These are phyloP conservation scores for Torulaspora quercuum DNA, from an alignment of 805 yeast species.

Conservation along the genomic window DNA sequence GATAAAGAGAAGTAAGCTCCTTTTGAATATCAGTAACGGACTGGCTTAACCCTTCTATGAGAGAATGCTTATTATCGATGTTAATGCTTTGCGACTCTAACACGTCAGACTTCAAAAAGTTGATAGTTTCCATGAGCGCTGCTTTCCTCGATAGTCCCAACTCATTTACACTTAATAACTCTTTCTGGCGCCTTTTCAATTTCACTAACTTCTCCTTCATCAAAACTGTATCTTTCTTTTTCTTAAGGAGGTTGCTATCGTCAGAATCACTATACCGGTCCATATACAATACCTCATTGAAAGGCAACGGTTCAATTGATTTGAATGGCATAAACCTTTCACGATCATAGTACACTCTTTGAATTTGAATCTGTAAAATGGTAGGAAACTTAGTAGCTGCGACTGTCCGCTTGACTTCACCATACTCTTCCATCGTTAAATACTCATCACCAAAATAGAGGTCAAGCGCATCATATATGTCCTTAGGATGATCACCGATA, in stretches of 20 bases:
- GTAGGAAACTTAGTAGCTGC: conserved; percentile 72
- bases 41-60: conserved; percentile 37
- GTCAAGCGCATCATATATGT: conserved; percentile 87
- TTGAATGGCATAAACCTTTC: conserved; percentile 71
- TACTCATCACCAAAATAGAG: conserved; percentile 68
- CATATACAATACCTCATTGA: conserved; percentile 71
- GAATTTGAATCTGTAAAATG: conserved; percentile 86
- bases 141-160: conserved; percentile 50
- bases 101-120: conserved; percentile 48
- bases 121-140: conserved; percentile 53
- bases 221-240: conserved; percentile 50
- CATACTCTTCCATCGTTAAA: conserved; percentile 63
- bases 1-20: conserved; percentile 44
- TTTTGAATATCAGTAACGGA: conserved; percentile 47
- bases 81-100: conserved; percentile 44
- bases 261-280: conserved; percentile 81
- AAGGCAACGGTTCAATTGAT: conserved; percentile 76
- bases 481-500: conserved; percentile 82
- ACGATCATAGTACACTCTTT: conserved; percentile 86
- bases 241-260: conserved; percentile 48
- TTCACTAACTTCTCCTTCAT: conserved; percentile 57
- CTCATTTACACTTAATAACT: conserved; percentile 46
- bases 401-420: conserved; percentile 67
- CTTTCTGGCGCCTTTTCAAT: conserved; percentile 44
- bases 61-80: conserved; percentile 23